Evolutionary conservation across 108 stramenopile species (phyloP).

Genomic region (Bacterosira constricta): DNA sequence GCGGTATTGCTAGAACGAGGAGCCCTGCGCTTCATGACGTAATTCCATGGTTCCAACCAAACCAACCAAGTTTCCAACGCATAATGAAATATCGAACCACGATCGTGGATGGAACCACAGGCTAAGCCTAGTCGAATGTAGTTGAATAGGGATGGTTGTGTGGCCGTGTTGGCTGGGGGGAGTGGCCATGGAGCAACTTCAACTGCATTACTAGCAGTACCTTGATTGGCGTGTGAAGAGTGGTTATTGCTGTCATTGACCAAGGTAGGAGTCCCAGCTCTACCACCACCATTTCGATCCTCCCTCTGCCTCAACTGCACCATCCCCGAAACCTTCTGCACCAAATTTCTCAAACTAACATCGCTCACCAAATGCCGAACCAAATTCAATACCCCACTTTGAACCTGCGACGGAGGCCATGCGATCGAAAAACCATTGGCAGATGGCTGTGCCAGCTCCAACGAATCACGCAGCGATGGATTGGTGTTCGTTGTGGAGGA

Average conservation of each 20-base stretch:
- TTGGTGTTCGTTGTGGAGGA: neutral
- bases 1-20: neutral
- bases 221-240: conserved; percentile 9
- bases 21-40: conserved; percentile 31
- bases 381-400: conserved; percentile 51
- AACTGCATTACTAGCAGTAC: conserved; percentile 14
- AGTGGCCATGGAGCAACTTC: conserved; percentile 68
- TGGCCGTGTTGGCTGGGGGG: conserved; percentile 58
- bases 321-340: conserved; percentile 9
- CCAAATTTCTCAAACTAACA: conserved; percentile 14
- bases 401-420: conserved; percentile 55
- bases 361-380: conserved; percentile 49
- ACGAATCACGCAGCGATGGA: conserved; percentile 44
- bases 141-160: conserved; percentile 72
- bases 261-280: neutral
- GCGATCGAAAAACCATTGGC: conserved; percentile 28
- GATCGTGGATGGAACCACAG: conserved; percentile 71
- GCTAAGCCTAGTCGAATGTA: conserved; percentile 73
- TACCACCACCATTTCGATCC: conserved; percentile 23
- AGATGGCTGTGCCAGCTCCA: conserved; percentile 54
- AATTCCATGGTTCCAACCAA: conserved; percentile 91
- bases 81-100: conserved; percentile 63
- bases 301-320: conserved; percentile 16
- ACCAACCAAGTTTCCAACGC: conserved; percentile 83
- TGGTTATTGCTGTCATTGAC: neutral